phyloP scores from a whole-genome alignment of 345 rosid genomes.

The Linum lewisii region DNA sequence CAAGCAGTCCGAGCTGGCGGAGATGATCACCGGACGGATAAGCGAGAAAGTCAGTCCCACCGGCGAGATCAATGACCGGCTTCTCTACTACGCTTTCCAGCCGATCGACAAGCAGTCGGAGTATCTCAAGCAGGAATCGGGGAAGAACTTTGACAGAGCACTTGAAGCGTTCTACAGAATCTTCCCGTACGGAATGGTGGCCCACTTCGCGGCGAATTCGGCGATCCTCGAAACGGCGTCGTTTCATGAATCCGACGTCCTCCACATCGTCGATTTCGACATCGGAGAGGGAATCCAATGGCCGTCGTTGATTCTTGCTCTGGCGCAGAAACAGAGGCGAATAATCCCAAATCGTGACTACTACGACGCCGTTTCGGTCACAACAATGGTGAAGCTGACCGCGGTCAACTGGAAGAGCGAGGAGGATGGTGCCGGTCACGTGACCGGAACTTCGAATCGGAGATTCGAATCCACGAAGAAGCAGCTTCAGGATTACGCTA shows the following conservation, averaged over 20 bases:
- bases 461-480: slow-evolving; percentile 19
- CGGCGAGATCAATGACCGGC: slow-evolving; percentile 11
- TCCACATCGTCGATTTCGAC: slow-evolving; percentile 23
- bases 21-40: slow-evolving; percentile 14
- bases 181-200: slow-evolving; percentile 17
- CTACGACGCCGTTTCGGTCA: neutral
- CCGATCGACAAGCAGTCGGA: slow-evolving; percentile 10
- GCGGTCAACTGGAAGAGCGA: slow-evolving; percentile 13
- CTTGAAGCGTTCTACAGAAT: slow-evolving; percentile 14
- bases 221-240: slow-evolving; percentile 17
- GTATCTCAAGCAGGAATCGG: slow-evolving; percentile 16
- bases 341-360: neutral
- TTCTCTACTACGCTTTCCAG: slow-evolving; percentile 13
- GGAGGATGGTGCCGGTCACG: neutral
- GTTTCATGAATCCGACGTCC: slow-evolving; percentile 3
- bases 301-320: slow-evolving; percentile 19
- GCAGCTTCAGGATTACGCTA: slow-evolving; percentile 8
- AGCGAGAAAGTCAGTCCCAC: slow-evolving; percentile 16
- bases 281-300: slow-evolving; percentile 27
- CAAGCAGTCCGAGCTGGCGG: slow-evolving; percentile 12
- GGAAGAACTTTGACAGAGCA: slow-evolving; percentile 8
- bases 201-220: slow-evolving; percentile 21
- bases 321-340: slow-evolving; percentile 2
- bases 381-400: slow-evolving; percentile 12
- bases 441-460: neutral